Percentiles rank a stretch among this genome's conserved stretches.
Evolutionary conservation across 768 basidiomycete species (phyloP).

Genomic region (Fistulinella prunicolor): DNA sequence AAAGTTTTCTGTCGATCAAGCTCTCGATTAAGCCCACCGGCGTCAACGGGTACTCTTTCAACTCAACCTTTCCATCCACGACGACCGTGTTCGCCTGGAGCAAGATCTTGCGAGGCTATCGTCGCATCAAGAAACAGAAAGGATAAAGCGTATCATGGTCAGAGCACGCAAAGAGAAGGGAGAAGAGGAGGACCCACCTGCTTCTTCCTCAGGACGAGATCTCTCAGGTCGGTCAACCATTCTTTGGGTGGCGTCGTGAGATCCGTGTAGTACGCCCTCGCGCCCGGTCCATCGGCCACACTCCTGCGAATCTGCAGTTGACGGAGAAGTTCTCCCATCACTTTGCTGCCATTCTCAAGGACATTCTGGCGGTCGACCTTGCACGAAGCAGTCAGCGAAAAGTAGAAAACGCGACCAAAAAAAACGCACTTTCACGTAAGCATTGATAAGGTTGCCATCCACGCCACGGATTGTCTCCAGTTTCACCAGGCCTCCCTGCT

Average conservation of each 20-base stretch:
- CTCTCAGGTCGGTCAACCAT: constrained; percentile 74
- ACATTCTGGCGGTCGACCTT: constrained; percentile 74
- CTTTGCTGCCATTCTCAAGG: constrained; percentile 59
- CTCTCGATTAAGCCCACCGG: constrained; percentile 74
- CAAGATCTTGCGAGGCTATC: constrained; percentile 78
- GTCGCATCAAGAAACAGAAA: too few species aligned
- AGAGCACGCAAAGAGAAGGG: not conserved
- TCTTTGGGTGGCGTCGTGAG: constrained; percentile 69
- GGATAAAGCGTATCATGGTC: not conserved
- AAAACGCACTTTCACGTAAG: constrained; percentile 60
- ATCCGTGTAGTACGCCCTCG: constrained; percentile 75
- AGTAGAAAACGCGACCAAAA: not conserved
- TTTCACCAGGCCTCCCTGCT: constrained; percentile 63
- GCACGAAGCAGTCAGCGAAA: not conserved
- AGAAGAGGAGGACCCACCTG: constrained; percentile 44
- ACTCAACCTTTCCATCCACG: constrained; percentile 59
- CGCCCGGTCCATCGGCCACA: constrained; percentile 78
- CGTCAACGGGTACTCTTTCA: constrained; percentile 79
- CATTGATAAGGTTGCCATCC: constrained; percentile 59
- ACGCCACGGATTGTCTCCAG: constrained; percentile 65
- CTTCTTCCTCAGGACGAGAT: constrained; percentile 78
- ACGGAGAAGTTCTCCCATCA: constrained; percentile 70
- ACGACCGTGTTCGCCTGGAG: constrained; percentile 80
- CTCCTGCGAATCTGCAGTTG: constrained; percentile 84
- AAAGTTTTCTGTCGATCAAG: constrained; percentile 70